Conservation (phyloP, 176 grass and related monocot genomes). For the Oryza meridionalis region DNA sequence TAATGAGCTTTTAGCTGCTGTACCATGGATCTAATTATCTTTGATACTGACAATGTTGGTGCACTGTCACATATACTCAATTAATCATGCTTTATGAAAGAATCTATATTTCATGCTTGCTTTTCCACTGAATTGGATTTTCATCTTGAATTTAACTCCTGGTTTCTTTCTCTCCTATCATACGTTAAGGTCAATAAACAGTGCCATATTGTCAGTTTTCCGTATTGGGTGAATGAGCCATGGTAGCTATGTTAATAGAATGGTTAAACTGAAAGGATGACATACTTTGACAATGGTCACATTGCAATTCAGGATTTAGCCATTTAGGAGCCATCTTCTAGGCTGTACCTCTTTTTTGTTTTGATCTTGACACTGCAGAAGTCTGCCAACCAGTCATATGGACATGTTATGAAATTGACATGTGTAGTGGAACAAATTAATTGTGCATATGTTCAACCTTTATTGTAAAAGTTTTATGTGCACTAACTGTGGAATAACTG, state of each 20-base stretch:
- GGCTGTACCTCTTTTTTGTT: background rate
- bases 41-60: background rate
- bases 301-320: background rate
- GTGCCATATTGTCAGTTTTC: background rate
- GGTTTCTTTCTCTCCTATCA: background rate
- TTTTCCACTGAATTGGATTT: conserved; percentile 3
- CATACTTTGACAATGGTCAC: background rate
- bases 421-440: background rate
- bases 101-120: background rate
- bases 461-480: background rate
- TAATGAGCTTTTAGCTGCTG: background rate
- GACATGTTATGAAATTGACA: background rate
- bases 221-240: background rate
- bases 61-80: background rate
- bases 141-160: background rate
- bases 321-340: background rate
- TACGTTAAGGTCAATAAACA: background rate
- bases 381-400: background rate
- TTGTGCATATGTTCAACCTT: conserved; percentile 3
- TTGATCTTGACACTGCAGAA: background rate
- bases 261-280: background rate
- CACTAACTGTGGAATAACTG: background rate
- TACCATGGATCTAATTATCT: background rate
- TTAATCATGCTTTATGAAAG: conserved; percentile 16
- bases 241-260: background rate